A percentile compares a stretch with the other conserved stretches of the same genome.
Evolutionary conservation across 495 filamentous ascomycete genomes (phyloP).

Genomic region (Penicillium mononematosum): DNA sequence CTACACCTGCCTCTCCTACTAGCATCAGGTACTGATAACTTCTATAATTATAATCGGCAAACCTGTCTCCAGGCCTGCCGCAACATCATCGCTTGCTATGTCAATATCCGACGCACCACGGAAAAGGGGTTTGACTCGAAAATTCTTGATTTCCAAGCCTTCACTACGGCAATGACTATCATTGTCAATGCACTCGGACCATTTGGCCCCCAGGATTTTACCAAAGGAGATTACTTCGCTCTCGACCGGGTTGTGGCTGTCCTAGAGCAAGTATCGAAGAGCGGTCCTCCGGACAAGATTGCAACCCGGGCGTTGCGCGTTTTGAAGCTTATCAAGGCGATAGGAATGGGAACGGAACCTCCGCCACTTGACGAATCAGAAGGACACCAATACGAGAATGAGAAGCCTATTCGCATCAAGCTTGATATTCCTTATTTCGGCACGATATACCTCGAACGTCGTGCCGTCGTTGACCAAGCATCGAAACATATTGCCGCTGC

Average conservation of each 20-base stretch:
- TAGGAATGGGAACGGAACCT: constrained; percentile 2
- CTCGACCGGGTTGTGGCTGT: constrained; percentile 10
- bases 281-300: constrained; percentile 9
- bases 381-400: not conserved
- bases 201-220: not conserved
- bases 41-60: constrained; percentile 37
- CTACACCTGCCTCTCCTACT: constrained; percentile 55
- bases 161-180: constrained; percentile 49
- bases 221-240: not conserved
- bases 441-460: constrained; percentile 14
- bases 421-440: constrained; percentile 20
- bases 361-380: not conserved
- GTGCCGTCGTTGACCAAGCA: not conserved
- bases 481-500: not conserved
- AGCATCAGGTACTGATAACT: constrained; percentile 35
- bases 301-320: constrained; percentile 12
- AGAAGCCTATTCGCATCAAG: constrained; percentile 12
- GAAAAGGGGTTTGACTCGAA: constrained; percentile 42
- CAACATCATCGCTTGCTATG: constrained; percentile 44
- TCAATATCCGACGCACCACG: constrained; percentile 32
- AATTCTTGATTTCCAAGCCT: constrained; percentile 52
- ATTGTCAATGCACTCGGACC: constrained; percentile 43
- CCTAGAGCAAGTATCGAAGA: constrained; percentile 8
- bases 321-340: constrained; percentile 6
- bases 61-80: constrained; percentile 38